These are phyloP conservation scores for Ascoidea tarda DNA, from an alignment of 805 yeast species.

Conservation along the genomic window DNA sequence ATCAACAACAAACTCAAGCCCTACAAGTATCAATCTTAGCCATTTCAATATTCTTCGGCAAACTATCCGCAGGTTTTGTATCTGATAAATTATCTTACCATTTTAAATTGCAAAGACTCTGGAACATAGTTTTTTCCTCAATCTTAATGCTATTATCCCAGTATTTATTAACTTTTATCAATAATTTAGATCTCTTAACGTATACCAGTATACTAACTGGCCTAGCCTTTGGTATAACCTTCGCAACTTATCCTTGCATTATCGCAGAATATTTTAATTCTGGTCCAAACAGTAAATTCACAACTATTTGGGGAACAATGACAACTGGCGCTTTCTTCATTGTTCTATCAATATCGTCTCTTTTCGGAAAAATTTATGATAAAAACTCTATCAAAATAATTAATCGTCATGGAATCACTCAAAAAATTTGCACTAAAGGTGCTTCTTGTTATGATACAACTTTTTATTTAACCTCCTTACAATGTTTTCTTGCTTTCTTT, in stretches of 20 bases:
- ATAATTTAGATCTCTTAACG: slow-evolving; percentile 27
- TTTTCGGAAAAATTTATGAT: slow-evolving; percentile 31
- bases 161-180: slow-evolving; percentile 19
- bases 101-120: slow-evolving; percentile 41
- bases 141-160: slow-evolving; percentile 23
- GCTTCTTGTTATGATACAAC: slow-evolving; percentile 32
- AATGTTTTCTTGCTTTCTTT: slow-evolving; percentile 12
- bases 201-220: slow-evolving; percentile 45
- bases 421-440: slow-evolving; percentile 27
- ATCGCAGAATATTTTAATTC: slow-evolving; percentile 41
- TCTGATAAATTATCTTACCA: slow-evolving; percentile 43
- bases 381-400: slow-evolving; percentile 21
- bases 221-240: slow-evolving; percentile 51
- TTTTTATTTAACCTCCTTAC: slow-evolving; percentile 17
- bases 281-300: slow-evolving; percentile 21
- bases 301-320: slow-evolving; percentile 64
- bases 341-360: slow-evolving; percentile 37
- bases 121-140: slow-evolving; percentile 41
- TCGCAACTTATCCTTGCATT: slow-evolving; percentile 66
- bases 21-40: not conserved
- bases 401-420: slow-evolving; percentile 25
- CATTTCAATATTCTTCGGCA: not conserved
- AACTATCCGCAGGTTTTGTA: slow-evolving; percentile 41
- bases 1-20: not conserved
- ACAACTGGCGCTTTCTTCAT: slow-evolving; percentile 57